These are phyloP conservation scores for Alternaria brassicae DNA, from an alignment of 2,329 filamentous ascomycete genomes.

Conservation along the genomic window DNA sequence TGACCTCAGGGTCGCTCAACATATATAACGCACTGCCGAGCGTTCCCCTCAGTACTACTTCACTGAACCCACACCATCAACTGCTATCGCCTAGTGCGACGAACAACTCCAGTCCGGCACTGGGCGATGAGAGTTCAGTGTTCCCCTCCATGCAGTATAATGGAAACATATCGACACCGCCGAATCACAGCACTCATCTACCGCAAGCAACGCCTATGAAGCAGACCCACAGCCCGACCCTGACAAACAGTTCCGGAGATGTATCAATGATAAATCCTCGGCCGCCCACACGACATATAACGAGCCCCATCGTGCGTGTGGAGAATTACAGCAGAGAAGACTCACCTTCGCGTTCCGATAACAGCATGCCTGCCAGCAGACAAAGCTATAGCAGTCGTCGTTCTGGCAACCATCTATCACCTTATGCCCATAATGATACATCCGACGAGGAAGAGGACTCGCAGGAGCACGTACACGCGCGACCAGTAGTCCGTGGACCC, in stretches of 20 bases:
- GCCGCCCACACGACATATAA: conserved; percentile 40
- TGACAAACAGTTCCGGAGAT: conserved; percentile 48
- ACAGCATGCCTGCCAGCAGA: conserved; percentile 45
- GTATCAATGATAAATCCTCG: conserved; percentile 35
- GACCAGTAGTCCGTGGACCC: conserved; percentile 41
- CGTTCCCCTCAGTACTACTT: conserved; percentile 27
- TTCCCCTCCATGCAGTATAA: conserved; percentile 31
- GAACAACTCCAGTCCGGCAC: conserved; percentile 47
- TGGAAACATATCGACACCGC: conserved; percentile 38
- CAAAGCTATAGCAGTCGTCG: conserved; percentile 45
- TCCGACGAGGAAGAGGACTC: conserved; percentile 44
- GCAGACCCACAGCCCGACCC: conserved; percentile 49
- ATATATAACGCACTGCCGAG: conserved; percentile 42
- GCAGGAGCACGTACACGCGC: conserved; percentile 26
- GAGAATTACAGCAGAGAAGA: conserved; percentile 48
- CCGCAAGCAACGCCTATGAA: conserved; percentile 42
- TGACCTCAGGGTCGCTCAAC: conserved; percentile 38
- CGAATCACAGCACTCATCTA: conserved; percentile 27
- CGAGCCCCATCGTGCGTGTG: conserved; percentile 50
- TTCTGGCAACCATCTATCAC: conserved; percentile 49
- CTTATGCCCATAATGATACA: conserved; percentile 44
- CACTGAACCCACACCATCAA: conserved; percentile 40
- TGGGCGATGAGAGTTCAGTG: conserved; percentile 37
- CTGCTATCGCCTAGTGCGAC: conserved; percentile 47
- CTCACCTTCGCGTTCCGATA: conserved; percentile 44